A percentile compares a stretch with the other conserved stretches of the same genome.
These are phyloP conservation scores for Aschersonia sp. DNA, from an alignment of 2,329 filamentous ascomycete genomes.

Conservation along the genomic window DNA sequence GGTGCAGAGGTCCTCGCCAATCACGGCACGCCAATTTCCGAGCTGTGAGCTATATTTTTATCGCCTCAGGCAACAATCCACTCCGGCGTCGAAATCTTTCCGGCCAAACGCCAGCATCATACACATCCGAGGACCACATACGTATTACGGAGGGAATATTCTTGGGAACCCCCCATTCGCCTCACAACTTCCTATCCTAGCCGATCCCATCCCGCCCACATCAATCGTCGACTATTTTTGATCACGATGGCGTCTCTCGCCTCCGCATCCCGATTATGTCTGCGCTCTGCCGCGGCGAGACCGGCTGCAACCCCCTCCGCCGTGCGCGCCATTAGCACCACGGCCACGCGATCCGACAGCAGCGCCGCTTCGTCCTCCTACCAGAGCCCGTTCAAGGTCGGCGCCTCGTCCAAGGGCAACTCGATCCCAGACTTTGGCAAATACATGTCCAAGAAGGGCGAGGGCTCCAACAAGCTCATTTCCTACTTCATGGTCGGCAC, in stretches of 20 bases:
- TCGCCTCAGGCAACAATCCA: conserved; percentile 25
- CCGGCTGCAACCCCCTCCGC: conserved; percentile 24
- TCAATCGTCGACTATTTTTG: conserved; percentile 2
- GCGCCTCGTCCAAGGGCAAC: conserved; percentile 34
- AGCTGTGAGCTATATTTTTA: conserved; percentile 15
- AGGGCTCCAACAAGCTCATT: conserved; percentile 71
- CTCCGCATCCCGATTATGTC: conserved; percentile 52
- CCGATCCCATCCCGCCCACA: conserved; percentile 3
- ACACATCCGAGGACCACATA: no score
- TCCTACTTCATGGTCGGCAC: conserved; percentile 98
- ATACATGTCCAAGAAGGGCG: conserved; percentile 59
- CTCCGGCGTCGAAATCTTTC: conserved; percentile 24
- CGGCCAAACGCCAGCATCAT: conserved; percentile 5
- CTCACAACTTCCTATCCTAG: conserved; percentile 2
- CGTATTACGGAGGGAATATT: no score
- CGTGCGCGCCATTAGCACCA: conserved; percentile 42
- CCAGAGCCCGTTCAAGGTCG: conserved; percentile 51
- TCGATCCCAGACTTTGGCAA: conserved; percentile 81
- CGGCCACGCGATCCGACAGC: conserved; percentile 31
- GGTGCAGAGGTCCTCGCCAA: conserved; percentile 21
- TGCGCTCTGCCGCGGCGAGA: conserved; percentile 33
- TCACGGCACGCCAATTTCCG: conserved; percentile 30
- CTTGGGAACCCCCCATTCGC: neutral
- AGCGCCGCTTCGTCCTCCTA: conserved; percentile 29
- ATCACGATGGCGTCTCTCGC: conserved; percentile 51